These are phyloP conservation scores for Colletotrichum costaricense DNA, from an alignment of 2,329 filamentous ascomycete genomes.

Conservation along the genomic window DNA sequence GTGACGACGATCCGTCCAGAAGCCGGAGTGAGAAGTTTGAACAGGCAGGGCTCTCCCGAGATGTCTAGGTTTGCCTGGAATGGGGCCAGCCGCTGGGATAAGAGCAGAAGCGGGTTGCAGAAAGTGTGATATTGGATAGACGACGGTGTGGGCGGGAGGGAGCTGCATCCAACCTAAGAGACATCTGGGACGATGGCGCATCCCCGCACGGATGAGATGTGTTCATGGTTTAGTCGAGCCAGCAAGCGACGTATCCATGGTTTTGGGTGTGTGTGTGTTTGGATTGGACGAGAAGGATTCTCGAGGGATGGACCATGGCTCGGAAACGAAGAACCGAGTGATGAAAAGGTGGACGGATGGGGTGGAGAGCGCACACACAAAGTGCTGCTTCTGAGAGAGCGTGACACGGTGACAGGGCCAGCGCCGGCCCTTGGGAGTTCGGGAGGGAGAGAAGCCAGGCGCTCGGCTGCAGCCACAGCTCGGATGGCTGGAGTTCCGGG, in stretches of 20 bases:
- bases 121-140: neutral
- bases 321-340: constrained; percentile 28
- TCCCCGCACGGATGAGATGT: constrained; percentile 25
- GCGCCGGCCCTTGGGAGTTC: constrained; percentile 6
- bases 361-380: constrained; percentile 8
- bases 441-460: constrained; percentile 34
- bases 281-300: neutral
- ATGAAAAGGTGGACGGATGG: constrained; percentile 12
- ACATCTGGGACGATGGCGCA: constrained; percentile 22
- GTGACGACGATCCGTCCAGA: constrained; percentile 26
- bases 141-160: neutral
- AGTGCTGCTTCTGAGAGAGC: neutral
- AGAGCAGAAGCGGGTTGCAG: constrained; percentile 19
- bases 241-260: no score
- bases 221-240: constrained; percentile 19
- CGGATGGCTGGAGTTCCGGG: constrained; percentile 34
- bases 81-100: constrained; percentile 1
- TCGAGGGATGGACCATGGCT: constrained; percentile 22
- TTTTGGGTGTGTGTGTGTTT: neutral
- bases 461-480: constrained; percentile 35
- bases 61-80: constrained; percentile 8
- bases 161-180: neutral
- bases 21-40: neutral
- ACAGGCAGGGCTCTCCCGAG: constrained; percentile 16
- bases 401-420: constrained; percentile 1